Evolutionary conservation across 2,329 filamentous ascomycete genomes (phyloP).

Genomic region (Diaporthe aspalathi): DNA sequence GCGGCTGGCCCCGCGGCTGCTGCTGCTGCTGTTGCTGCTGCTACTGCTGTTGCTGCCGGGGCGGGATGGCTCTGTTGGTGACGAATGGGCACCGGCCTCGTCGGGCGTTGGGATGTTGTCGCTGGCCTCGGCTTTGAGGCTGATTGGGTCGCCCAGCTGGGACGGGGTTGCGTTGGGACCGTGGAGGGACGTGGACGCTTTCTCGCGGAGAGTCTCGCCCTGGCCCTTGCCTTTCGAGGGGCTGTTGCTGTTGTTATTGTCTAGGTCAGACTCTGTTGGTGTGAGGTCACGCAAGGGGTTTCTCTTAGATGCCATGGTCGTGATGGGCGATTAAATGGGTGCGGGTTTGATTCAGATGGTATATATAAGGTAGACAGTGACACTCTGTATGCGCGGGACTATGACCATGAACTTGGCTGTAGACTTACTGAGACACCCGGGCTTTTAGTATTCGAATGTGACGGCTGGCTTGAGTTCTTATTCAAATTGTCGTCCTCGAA

Average conservation of each 20-base stretch:
- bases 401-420: too few species aligned
- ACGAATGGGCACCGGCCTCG: background rate
- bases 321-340: background rate
- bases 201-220: slow-evolving; percentile 34
- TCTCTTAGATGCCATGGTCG: slow-evolving; percentile 30
- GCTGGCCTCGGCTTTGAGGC: slow-evolving; percentile 30
- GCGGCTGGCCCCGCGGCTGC: background rate
- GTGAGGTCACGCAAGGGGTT: slow-evolving; percentile 37
- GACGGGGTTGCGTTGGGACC: slow-evolving; percentile 32
- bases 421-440: background rate
- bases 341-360: background rate
- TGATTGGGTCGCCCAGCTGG: slow-evolving; percentile 29
- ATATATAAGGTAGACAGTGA: background rate
- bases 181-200: slow-evolving; percentile 23
- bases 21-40: background rate
- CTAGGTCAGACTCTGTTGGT: slow-evolving; percentile 36
- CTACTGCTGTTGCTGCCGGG: background rate
- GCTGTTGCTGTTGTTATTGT: background rate
- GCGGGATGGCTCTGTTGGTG: background rate
- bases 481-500: background rate
- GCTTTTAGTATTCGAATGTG: background rate
- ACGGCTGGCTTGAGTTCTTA: background rate
- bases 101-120: slow-evolving; percentile 19
- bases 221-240: background rate
- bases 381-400: too few species aligned